Conservation (phyloP, 1,139 yeast genomes). For the Scheffersomyces segobiensis region DNA sequence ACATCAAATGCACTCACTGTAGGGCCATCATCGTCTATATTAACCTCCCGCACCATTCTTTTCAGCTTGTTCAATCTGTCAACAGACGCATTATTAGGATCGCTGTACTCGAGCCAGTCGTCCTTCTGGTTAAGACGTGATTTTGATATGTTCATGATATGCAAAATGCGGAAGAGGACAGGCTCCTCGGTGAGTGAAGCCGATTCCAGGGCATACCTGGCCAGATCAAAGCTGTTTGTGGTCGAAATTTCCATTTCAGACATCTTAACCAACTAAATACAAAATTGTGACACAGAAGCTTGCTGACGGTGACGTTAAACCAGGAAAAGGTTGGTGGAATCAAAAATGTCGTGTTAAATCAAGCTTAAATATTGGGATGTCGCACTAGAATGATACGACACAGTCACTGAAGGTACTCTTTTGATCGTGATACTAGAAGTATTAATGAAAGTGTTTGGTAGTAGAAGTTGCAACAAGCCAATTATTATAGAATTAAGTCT, state of each 20-base stretch:
- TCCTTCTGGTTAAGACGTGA: conserved; percentile 38
- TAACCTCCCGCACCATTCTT: conserved; percentile 33
- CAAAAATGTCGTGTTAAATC: background rate
- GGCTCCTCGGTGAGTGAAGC: conserved; percentile 9
- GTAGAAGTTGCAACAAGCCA: background rate
- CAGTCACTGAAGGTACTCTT: background rate
- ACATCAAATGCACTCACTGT: conserved; percentile 2
- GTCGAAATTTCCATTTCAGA: background rate
- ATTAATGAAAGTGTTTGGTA: background rate
- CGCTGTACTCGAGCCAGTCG: conserved; percentile 38
- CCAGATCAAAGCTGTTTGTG: background rate
- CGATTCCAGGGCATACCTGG: background rate
- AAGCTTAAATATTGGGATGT: background rate
- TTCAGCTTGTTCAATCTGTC: conserved; percentile 31
- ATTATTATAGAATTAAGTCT: background rate
- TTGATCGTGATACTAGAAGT: background rate
- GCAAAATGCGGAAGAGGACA: conserved; percentile 31
- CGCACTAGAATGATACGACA: background rate
- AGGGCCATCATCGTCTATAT: conserved; percentile 23
- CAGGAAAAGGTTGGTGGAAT: conserved; percentile 2
- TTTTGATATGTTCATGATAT: conserved; percentile 36
- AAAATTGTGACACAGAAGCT: conserved; percentile 14
- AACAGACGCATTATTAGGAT: conserved; percentile 43
- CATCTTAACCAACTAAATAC: background rate
- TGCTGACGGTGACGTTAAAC: conserved; percentile 15